Conservation (phyloP, 2,329 filamentous ascomycete species). For the Pseudogymnoascus sp. region DNA sequence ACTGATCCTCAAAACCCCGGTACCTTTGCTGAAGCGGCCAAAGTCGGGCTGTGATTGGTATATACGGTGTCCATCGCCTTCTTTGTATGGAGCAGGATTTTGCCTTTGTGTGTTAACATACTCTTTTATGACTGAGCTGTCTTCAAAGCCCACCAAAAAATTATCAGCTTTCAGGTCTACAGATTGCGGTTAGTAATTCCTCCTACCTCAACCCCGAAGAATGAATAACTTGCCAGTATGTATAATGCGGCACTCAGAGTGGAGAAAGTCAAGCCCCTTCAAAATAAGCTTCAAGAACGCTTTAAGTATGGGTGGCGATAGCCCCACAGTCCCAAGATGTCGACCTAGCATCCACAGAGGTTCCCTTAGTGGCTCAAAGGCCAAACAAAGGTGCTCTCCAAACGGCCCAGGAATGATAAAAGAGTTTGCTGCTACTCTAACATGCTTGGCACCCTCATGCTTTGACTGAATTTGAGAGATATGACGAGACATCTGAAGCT, state of each 20-base stretch:
- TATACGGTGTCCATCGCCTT: neutral
- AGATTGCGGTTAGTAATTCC: neutral
- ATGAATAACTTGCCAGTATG: slow-evolving; percentile 16
- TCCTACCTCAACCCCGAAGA: neutral
- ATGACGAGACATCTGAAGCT: neutral
- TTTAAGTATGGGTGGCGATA: slow-evolving; percentile 15
- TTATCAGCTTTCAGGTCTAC: neutral
- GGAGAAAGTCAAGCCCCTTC: slow-evolving; percentile 16
- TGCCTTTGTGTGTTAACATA: neutral
- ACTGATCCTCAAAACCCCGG: neutral
- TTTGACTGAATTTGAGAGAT: neutral
- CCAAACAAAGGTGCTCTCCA: slow-evolving; percentile 15
- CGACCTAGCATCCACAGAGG: slow-evolving; percentile 15
- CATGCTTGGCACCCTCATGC: neutral
- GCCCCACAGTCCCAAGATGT: neutral
- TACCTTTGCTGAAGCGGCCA: neutral
- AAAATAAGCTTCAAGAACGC: slow-evolving; percentile 11
- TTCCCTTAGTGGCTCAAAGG: slow-evolving; percentile 15
- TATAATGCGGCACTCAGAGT: slow-evolving; percentile 19
- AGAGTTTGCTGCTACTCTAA: neutral
- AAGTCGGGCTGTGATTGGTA: neutral
- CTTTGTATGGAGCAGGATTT: neutral
- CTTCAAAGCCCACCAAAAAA: neutral
- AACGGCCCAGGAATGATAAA: slow-evolving; percentile 4
- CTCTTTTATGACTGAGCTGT: neutral